Conservation (phyloP, 139 green algal genomes). For the Haematococcus sp. region DNA sequence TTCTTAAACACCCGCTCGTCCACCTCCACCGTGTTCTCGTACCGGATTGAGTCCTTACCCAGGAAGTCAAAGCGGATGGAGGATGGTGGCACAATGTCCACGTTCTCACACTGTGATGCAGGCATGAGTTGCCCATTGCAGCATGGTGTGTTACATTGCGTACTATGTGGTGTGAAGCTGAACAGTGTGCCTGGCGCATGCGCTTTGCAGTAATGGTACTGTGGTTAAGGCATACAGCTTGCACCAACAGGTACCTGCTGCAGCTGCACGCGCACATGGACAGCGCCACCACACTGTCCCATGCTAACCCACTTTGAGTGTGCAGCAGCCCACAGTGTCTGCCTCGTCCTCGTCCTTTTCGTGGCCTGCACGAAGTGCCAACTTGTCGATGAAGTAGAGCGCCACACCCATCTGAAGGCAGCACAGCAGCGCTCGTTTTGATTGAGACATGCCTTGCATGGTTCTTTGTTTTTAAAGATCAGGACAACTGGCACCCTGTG, state of each 20-base stretch:
- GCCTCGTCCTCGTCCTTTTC: slow-evolving; percentile 99
- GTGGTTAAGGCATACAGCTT: no score
- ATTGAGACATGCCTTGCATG: no score
- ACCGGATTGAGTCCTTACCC: slow-evolving; percentile 97
- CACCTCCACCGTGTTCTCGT: slow-evolving; percentile 91
- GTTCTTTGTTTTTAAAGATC: no score
- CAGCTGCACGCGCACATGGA: no score
- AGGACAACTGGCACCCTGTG: no score
- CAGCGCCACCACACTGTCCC: no score
- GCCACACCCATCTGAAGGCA: slow-evolving; percentile 88
- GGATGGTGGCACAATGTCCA: slow-evolving; percentile 65
- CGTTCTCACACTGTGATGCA: slow-evolving; percentile 88
- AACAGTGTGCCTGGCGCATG: no score
- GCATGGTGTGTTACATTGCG: neutral
- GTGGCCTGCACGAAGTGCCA: slow-evolving; percentile 96
- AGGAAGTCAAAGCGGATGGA: slow-evolving; percentile 98
- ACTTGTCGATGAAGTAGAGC: slow-evolving; percentile 97
- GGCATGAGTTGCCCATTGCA: no score
- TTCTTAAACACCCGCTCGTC: slow-evolving; percentile 73
- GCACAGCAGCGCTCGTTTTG: neutral
- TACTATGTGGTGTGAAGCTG: no score
- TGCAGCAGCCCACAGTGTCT: slow-evolving; percentile 97
- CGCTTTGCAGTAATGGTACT: no score
- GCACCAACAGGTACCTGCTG: no score
- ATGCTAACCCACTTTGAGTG: slow-evolving; percentile 76